These are phyloP conservation scores for Alternaria arbusti DNA, from an alignment of 2,329 filamentous ascomycete genomes.

Conservation along the genomic window DNA sequence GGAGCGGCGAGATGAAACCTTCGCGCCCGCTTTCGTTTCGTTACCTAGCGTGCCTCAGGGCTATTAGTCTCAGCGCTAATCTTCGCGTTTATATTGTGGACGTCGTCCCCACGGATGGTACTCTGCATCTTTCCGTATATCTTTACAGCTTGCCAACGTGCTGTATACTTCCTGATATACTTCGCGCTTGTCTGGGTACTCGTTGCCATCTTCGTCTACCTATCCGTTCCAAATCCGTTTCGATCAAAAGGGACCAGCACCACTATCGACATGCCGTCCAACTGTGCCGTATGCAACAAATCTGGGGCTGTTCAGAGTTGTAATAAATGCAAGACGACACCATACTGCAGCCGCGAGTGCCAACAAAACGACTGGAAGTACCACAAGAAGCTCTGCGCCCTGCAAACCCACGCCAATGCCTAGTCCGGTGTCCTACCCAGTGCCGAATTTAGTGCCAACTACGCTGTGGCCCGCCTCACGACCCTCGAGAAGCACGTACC, in stretches of 20 bases:
- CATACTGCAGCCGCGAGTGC: conserved; percentile 45
- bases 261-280: background rate
- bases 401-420: background rate
- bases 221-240: background rate
- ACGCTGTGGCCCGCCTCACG: conserved; percentile 5
- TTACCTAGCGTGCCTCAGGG: too few relatives aligned
- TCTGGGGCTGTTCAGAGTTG: conserved; percentile 33
- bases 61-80: too few relatives aligned
- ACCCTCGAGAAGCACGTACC: conserved; percentile 24
- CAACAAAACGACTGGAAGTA: conserved; percentile 42
- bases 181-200: background rate
- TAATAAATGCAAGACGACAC: conserved; percentile 33
- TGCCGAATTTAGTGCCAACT: conserved; percentile 3
- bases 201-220: background rate
- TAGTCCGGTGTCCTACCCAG: background rate
- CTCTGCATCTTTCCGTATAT: background rate
- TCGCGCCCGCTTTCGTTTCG: background rate
- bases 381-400: conserved; percentile 42
- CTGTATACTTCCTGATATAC: background rate
- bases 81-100: background rate
- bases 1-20: background rate
- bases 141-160: background rate
- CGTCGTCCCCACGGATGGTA: background rate
- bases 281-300: conserved; percentile 25
- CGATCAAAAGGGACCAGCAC: background rate